These are phyloP conservation scores for Pezicula radicicola DNA, from an alignment of 2,329 filamentous ascomycete genomes.

Conservation along the genomic window DNA sequence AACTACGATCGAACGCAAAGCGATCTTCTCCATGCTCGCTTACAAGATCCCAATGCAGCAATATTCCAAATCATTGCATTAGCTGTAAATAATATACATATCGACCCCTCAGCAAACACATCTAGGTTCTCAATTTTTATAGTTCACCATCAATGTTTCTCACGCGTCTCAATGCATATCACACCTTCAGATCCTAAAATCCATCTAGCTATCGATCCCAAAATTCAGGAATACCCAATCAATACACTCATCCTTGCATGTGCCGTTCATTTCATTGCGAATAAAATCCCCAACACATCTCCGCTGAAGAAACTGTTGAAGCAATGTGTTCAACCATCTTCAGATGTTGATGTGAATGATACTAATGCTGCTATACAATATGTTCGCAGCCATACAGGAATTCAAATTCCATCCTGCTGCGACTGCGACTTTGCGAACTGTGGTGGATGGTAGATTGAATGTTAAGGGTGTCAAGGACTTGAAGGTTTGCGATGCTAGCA, in stretches of 20 bases:
- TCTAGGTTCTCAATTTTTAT: constrained; percentile 48
- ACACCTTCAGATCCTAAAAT: constrained; percentile 29
- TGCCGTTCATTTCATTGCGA: constrained; percentile 28
- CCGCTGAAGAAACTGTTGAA: constrained; percentile 26
- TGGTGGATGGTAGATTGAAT: constrained; percentile 9
- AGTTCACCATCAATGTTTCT: constrained; percentile 45
- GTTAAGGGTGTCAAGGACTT: constrained; percentile 11
- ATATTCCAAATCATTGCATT: too few species aligned
- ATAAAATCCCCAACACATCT: constrained; percentile 26
- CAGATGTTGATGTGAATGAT: constrained; percentile 34
- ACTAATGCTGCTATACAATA: constrained; percentile 22
- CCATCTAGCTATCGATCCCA: constrained; percentile 36
- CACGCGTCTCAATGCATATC: constrained; percentile 38
- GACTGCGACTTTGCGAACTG: constrained; percentile 10
- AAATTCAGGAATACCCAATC: constrained; percentile 37
- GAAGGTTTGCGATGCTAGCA: constrained; percentile 19
- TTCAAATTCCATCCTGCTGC: constrained; percentile 6
- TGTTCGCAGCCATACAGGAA: not conserved
- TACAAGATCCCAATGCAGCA: too few species aligned
- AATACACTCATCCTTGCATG: constrained; percentile 37
- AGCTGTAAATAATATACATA: not conserved
- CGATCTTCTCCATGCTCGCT: too few species aligned
- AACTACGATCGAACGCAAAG: too few species aligned
- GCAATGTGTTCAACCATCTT: constrained; percentile 29
- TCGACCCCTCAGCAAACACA: constrained; percentile 28